phyloP scores from a whole-genome alignment of 2,329 filamentous ascomycete species.

The Neospermospora avenae region DNA sequence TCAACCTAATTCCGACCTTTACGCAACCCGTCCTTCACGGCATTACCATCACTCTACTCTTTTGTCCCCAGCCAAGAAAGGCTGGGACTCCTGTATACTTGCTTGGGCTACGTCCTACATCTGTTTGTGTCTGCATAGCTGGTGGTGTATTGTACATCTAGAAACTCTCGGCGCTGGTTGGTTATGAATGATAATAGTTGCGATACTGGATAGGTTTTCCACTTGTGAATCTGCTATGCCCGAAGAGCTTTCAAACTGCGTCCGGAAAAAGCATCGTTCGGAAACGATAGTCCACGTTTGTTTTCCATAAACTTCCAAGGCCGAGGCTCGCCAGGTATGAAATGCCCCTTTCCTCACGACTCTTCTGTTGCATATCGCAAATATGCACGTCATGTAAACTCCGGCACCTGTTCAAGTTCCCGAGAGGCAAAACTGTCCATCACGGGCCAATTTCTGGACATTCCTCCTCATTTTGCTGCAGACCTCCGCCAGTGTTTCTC shows the following conservation, averaged over 20 bases:
- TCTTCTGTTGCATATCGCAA: neutral
- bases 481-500: neutral
- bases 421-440: neutral
- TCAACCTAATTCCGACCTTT: constrained; percentile 11
- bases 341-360: neutral
- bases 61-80: constrained; percentile 28
- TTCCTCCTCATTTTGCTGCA: neutral
- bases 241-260: neutral
- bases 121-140: constrained; percentile 32
- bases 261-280: neutral
- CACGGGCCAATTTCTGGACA: neutral
- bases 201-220: constrained; percentile 2
- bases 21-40: constrained; percentile 22
- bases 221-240: neutral
- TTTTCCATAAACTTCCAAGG: neutral
- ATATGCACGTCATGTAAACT: constrained; percentile 3
- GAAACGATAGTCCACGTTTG: neutral
- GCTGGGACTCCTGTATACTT: constrained; percentile 30
- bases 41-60: constrained; percentile 33
- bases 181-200: constrained; percentile 24
- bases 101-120: constrained; percentile 25
- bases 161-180: constrained; percentile 19
- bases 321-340: neutral
- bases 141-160: constrained; percentile 33
- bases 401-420: neutral